Evolutionary conservation across 2,329 filamentous ascomycete species (phyloP), one percentile per base, ranked within the genome.

Genomic region (Botrytis galanthina): DNA sequence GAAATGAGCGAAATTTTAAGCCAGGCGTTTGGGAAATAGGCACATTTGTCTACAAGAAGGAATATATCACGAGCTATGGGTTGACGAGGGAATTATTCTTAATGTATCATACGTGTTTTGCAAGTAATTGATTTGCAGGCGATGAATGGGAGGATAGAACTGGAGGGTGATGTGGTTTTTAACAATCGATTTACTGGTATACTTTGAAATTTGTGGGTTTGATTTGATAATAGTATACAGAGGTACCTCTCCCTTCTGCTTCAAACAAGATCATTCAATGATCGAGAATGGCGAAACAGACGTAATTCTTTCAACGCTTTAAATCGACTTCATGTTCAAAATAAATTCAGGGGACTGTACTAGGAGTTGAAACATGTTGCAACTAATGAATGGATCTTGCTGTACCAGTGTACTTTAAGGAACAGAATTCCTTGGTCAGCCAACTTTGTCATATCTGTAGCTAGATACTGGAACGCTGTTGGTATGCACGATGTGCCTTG

Each of bases 11-110:
- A n/a, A 46, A 42, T 46, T 42, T 44, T 14, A 29, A 46, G 32
- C 29, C 32, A 46, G 68, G 68, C 12, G 68, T 70, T 69, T 70
- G 39, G 16, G 54, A 22, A 60, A 29, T 32, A 57, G n/a, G 68
- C 29, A 20, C 32, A 42, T 70, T 44, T 22, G 46, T 26, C n/a
- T 62, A 46, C 44, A 37, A 37, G 39, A 37, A 37, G 51, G 35
- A 46, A 39, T 18, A 72, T 72, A 72, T 59, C 62, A 72, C 32
- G 48, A 51, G 51, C 32, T 20, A 44, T 20, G 26, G 48, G 32
- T 48, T 4, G 57, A 16, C 16, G 26, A n/a, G 22, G 61, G 32
- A 18, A 68, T 16, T 29, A 37, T 46, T 18, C 14, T 39, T 32
- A 12, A 68, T 67, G 22, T 59, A 68, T n/a, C 60, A 72, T 72